Evolutionary conservation across 192 early-diverging fungal genomes (phyloP), one percentile per base, ranked within the genome.

Genomic region (Coemansia sp.): DNA sequence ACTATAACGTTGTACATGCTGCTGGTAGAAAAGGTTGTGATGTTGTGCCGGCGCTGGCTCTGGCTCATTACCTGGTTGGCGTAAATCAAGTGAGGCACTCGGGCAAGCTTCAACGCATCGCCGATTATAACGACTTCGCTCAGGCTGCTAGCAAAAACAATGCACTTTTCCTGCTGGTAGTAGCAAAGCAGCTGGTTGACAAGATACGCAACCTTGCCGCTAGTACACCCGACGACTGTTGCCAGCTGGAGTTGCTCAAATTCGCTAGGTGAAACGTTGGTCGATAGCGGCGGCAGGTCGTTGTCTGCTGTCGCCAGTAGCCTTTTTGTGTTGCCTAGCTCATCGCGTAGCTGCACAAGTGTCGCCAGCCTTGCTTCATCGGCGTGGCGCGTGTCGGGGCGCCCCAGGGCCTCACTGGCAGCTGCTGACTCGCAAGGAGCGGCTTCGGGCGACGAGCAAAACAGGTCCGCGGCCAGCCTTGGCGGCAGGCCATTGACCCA

Each of bases 1-100:
- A 78, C 59, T 5, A 80, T 73, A 9, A 64, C 62, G 42, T 68
- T 68, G 58, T 73, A 73, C 36, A 58, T 42, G 3, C 29, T 34
- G 39, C 76, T 78, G 2, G 70, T 73, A 4, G 65, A 54, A 46
- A 78, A 78, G 1, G 76, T 78, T 2, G 64, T 78, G 26, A 78
- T 73, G 36, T 65, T 70, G 41, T 78, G 56, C 9, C 55, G 63
- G 9, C 64, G 74, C 53, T 69, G 66, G 56, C 53, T 70, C 41
- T 58, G 68, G 47, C 39, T 76, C 63, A 63, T 70, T 8, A 29
- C 63, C 21, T 59, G 36, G 63, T 57, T 66, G 4, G 74, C 51
- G 19, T 77, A 77, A 4, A 70, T 32, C 14, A 77, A 57, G 57
- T 69, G 68, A 5, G 43, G 68, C 4, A 77, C 58, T 4, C 59